Evolutionary conservation across 2,329 filamentous ascomycete genomes (phyloP).

Genomic region (Diplodia corticola): DNA sequence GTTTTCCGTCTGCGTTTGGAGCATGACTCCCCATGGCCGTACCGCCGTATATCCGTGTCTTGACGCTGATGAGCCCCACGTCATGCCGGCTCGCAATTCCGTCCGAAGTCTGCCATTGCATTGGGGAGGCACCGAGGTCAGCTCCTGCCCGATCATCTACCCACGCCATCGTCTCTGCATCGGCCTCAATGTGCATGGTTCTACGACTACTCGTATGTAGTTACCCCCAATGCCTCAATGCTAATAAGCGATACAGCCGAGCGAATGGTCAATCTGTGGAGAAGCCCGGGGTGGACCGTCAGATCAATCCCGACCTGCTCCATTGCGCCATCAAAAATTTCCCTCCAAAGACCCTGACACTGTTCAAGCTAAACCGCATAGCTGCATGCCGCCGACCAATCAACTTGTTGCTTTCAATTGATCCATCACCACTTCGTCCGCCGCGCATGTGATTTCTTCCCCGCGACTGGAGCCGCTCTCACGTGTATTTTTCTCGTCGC

Average conservation of each 20-base stretch:
- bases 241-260: background rate
- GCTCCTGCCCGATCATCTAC: too few relatives aligned
- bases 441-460: background rate
- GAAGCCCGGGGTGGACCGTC: constrained; percentile 3
- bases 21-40: background rate
- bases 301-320: constrained; percentile 13
- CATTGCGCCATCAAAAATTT: constrained; percentile 3
- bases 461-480: background rate
- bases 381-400: background rate
- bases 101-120: background rate
- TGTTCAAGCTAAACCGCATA: background rate
- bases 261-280: constrained; percentile 15
- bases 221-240: background rate
- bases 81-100: background rate
- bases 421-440: constrained; percentile 6
- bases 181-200: background rate
- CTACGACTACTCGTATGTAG: background rate
- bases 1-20: background rate
- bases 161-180: background rate
- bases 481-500: background rate
- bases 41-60: too few relatives aligned
- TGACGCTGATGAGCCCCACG: background rate
- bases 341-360: background rate
- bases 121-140: too few relatives aligned
- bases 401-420: background rate